Percentiles rank a stretch among this genome's conserved stretches.
Evolutionary conservation across 352 stramenopile species (phyloP).

Genomic region (Phytophthora lateralis): DNA sequence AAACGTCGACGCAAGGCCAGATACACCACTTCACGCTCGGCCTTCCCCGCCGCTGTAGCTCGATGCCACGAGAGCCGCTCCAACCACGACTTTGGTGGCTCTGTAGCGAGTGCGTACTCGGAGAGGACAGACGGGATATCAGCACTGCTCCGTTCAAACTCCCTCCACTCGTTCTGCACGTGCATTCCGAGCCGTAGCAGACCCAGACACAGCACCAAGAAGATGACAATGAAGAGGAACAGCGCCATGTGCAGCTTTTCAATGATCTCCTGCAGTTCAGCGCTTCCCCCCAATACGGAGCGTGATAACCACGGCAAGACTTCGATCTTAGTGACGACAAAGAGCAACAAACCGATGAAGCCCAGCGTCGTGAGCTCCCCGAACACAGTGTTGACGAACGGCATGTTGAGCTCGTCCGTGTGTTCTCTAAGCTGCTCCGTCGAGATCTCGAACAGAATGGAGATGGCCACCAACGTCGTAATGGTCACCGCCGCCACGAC

Average conservation of each 20-base stretch:
- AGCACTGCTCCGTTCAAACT: conserved; percentile 63
- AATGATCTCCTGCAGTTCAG: conserved; percentile 74
- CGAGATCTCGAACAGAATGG: conserved; percentile 64
- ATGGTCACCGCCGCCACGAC: conserved; percentile 59
- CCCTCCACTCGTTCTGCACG: conserved; percentile 72
- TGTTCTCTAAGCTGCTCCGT: conserved; percentile 50
- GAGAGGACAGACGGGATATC: conserved; percentile 65
- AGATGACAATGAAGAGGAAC: conserved; percentile 87
- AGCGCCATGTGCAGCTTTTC: conserved; percentile 80
- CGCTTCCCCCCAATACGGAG: conserved; percentile 42
- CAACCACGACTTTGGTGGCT: conserved; percentile 44
- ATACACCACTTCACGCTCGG: conserved; percentile 68
- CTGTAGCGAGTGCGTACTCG: conserved; percentile 61
- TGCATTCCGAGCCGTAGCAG: conserved; percentile 67
- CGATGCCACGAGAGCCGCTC: conserved; percentile 45
- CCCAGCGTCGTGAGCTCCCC: conserved; percentile 74
- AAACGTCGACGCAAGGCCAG: conserved; percentile 66
- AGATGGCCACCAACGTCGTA: conserved; percentile 62
- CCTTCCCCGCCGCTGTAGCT: conserved; percentile 36
- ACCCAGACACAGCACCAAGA: conserved; percentile 67
- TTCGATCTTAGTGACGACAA: conserved; percentile 70
- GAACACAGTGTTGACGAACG: conserved; percentile 72
- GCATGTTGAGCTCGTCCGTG: conserved; percentile 75
- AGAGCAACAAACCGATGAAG: conserved; percentile 72
- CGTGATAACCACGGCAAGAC: conserved; percentile 53